Evolutionary conservation across 208 protist species (phyloP).

Genomic region (Leptomonas seymouri): DNA sequence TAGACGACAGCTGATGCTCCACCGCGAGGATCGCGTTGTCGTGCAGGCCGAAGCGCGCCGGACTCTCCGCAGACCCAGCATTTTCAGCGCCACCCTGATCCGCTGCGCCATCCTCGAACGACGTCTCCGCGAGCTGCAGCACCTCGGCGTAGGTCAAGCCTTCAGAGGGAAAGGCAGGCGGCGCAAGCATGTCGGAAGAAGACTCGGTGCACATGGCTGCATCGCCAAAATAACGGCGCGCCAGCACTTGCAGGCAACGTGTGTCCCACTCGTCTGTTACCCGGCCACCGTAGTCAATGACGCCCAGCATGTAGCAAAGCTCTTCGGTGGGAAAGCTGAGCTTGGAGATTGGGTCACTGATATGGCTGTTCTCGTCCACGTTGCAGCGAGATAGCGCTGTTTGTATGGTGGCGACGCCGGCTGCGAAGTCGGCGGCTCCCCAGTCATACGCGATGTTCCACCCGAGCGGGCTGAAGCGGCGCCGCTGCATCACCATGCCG

Average conservation of each 20-base stretch:
- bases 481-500: slow-evolving; percentile 90
- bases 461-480: slow-evolving; percentile 93
- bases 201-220: background rate
- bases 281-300: slow-evolving; percentile 95
- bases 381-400: slow-evolving; percentile 58
- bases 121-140: slow-evolving; percentile 55
- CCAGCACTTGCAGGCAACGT: slow-evolving; percentile 78
- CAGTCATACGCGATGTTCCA: slow-evolving; percentile 97
- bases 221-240: slow-evolving; percentile 74
- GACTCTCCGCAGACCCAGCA: slow-evolving; percentile 41
- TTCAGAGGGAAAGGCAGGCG: slow-evolving; percentile 50
- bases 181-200: slow-evolving; percentile 50
- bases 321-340: slow-evolving; percentile 66
- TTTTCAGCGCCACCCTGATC: background rate
- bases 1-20: slow-evolving; percentile 58
- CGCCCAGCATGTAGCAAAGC: slow-evolving; percentile 90
- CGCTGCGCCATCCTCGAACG: slow-evolving; percentile 45
- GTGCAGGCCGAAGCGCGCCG: slow-evolving; percentile 94
- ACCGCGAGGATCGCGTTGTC: slow-evolving; percentile 94
- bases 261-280: slow-evolving; percentile 94
- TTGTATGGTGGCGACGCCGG: slow-evolving; percentile 78
- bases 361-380: slow-evolving; percentile 18
- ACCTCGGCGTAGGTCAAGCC: slow-evolving; percentile 49
- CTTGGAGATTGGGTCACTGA: slow-evolving; percentile 6
- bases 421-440: slow-evolving; percentile 87